These are phyloP conservation scores for Trichaptum fuscoviolaceum DNA, from an alignment of 768 basidiomycete genomes.

Conservation along the genomic window DNA sequence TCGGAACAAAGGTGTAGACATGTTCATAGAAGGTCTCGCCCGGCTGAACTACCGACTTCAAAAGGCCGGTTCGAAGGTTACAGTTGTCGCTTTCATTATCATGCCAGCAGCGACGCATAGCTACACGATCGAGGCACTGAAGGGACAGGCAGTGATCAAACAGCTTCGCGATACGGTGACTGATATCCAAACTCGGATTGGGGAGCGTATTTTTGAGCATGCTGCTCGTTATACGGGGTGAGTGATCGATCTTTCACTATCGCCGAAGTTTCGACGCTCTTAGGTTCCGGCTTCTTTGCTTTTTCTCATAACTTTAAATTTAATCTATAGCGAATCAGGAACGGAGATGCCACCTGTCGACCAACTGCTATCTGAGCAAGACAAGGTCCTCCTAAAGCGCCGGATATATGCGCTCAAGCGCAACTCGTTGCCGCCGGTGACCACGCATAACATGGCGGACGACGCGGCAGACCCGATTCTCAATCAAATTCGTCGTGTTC, in stretches of 20 bases:
- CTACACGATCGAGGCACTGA: slow-evolving; percentile 96
- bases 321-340: slow-evolving; percentile 55
- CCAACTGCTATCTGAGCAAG: slow-evolving; percentile 81
- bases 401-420: slow-evolving; percentile 96
- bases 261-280: not conserved
- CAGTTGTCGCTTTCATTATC: slow-evolving; percentile 97
- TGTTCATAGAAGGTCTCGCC: slow-evolving; percentile 97
- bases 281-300: not conserved
- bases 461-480: slow-evolving; percentile 89
- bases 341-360: slow-evolving; percentile 66
- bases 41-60: slow-evolving; percentile 69
- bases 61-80: slow-evolving; percentile 61
- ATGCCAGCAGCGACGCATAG: slow-evolving; percentile 96
- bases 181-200: slow-evolving; percentile 92
- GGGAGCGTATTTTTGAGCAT: slow-evolving; percentile 88
- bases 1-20: slow-evolving; percentile 98
- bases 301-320: not conserved
- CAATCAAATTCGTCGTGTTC: slow-evolving; percentile 90
- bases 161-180: slow-evolving; percentile 94
- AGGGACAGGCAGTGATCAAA: slow-evolving; percentile 95
- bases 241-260: slow-evolving; percentile 20
- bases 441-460: slow-evolving; percentile 99
- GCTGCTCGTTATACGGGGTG: slow-evolving; percentile 90
- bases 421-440: slow-evolving; percentile 89
- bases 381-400: slow-evolving; percentile 91